Percentiles rank a stretch among this genome's conserved stretches.
Evolutionary conservation across 2,329 filamentous ascomycete genomes (phyloP).

Genomic region (Beauveria pseudobassiana): DNA sequence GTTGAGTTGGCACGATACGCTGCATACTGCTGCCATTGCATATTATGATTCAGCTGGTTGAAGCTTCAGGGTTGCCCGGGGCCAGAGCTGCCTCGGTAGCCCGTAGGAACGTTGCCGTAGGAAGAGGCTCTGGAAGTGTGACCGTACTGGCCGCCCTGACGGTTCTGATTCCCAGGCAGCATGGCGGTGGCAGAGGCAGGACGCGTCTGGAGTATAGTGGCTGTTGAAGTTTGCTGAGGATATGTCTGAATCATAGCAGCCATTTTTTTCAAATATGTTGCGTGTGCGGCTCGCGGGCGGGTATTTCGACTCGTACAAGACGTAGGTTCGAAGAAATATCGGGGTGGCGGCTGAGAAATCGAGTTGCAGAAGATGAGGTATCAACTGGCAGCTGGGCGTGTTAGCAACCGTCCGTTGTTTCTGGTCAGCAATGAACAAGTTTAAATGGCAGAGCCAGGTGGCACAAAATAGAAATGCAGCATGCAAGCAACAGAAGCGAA

Average conservation of each 20-base stretch:
- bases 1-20: slow-evolving; percentile 41
- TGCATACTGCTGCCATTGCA: slow-evolving; percentile 44
- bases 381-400: not conserved
- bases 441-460: not conserved
- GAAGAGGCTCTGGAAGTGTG: slow-evolving; percentile 14
- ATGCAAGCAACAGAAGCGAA: not conserved
- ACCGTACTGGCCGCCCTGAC: slow-evolving; percentile 44
- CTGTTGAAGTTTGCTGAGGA: slow-evolving; percentile 65
- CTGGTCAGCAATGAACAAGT: not conserved
- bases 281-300: not conserved
- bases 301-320: not conserved
- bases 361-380: not conserved
- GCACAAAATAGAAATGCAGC: not conserved
- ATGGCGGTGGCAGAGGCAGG: slow-evolving; percentile 45
- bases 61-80: slow-evolving; percentile 74
- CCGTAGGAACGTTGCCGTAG: slow-evolving; percentile 30
- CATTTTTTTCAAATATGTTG: slow-evolving; percentile 45
- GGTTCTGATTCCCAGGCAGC: slow-evolving; percentile 44
- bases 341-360: not conserved
- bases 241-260: slow-evolving; percentile 79
- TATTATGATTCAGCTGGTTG: slow-evolving; percentile 52
- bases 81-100: slow-evolving; percentile 47
- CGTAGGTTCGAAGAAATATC: not conserved
- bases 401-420: not conserved
- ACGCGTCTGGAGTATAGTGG: slow-evolving; percentile 69